These are phyloP conservation scores for Kewa caespitosa DNA, from an alignment of 179 eudicot species.

Conservation along the genomic window DNA sequence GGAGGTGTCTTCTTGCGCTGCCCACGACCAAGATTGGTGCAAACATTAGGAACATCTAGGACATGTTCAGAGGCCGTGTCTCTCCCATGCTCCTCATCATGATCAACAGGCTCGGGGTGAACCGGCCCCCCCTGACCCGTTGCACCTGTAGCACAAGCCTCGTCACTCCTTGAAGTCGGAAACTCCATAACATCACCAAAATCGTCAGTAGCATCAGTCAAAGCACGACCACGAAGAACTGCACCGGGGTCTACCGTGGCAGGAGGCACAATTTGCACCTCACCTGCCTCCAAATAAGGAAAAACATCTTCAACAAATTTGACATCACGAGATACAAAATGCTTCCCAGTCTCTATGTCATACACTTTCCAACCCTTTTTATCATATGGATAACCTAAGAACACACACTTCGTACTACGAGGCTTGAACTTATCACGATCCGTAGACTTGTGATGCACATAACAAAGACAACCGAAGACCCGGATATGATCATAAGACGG, in stretches of 20 bases:
- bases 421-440: no score
- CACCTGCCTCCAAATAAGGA: neutral
- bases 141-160: no score
- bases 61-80: no score
- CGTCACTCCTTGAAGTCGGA: no score
- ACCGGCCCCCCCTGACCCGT: neutral
- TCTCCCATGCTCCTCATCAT: no score
- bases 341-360: neutral
- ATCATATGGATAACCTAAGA: neutral
- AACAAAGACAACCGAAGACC: neutral
- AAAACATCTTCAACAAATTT: neutral
- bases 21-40: neutral
- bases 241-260: neutral
- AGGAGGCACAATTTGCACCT: neutral
- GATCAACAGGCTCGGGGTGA: no score
- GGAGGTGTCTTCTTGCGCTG: neutral
- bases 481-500: neutral
- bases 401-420: neutral
- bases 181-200: no score
- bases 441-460: neutral
- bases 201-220: neutral
- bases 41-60: no score
- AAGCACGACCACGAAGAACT: no score
- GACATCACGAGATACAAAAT: neutral
- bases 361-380: neutral